Evolutionary conservation across 352 stramenopile species (phyloP).

Genomic region (Stramenopiles sp.): DNA sequence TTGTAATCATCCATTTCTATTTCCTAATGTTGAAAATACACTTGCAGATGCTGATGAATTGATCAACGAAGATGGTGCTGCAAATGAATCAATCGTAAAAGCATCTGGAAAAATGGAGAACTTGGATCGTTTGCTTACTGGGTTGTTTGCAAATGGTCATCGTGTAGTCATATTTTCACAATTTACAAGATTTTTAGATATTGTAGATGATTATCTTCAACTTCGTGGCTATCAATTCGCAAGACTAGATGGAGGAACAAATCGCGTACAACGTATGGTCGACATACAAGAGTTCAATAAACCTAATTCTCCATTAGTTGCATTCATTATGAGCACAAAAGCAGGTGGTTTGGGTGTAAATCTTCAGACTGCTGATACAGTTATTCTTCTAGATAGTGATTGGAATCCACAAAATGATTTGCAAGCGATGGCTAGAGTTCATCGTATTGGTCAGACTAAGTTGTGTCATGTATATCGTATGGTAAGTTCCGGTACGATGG

Average conservation of each 20-base stretch:
- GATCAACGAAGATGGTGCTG: neutral
- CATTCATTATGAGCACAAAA: constrained; percentile 77
- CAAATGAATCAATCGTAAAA: neutral
- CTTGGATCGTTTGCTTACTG: constrained; percentile 37
- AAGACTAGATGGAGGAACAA: constrained; percentile 71
- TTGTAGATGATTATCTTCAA: constrained; percentile 58
- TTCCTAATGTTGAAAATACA: constrained; percentile 19
- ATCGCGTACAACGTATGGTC: constrained; percentile 78
- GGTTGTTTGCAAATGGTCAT: constrained; percentile 48
- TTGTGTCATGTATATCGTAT: constrained; percentile 94
- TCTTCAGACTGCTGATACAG: constrained; percentile 39
- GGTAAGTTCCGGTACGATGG: constrained; percentile 91
- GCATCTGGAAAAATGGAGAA: constrained; percentile 25
- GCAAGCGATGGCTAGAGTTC: constrained; percentile 77
- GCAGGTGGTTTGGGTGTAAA: constrained; percentile 88
- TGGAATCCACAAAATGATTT: constrained; percentile 96
- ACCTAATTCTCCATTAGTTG: constrained; percentile 63
- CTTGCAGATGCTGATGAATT: neutral
- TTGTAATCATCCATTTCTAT: constrained; percentile 98
- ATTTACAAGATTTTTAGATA: constrained; percentile 52
- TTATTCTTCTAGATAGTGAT: constrained; percentile 59
- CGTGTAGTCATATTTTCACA: constrained; percentile 77
- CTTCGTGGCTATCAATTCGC: constrained; percentile 57
- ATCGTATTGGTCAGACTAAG: constrained; percentile 93
- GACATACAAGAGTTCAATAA: constrained; percentile 88